Percentiles rank a stretch among this genome's conserved stretches.
Conservation (phyloP, 2,329 filamentous ascomycete genomes). For the Fusarium pseudocircinatum region DNA sequence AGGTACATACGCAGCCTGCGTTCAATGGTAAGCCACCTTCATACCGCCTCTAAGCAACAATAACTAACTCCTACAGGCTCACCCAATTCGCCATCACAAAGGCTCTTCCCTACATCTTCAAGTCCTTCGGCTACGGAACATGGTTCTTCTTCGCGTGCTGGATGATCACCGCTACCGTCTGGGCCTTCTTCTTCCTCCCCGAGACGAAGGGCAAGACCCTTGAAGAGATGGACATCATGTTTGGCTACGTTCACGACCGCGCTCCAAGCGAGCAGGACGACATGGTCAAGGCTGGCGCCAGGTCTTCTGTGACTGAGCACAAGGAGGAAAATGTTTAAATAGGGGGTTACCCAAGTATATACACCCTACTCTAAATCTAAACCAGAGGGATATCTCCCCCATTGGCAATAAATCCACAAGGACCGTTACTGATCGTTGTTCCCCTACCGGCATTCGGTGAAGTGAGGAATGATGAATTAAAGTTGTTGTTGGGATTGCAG, state of each 20-base stretch:
- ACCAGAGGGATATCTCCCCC: background rate
- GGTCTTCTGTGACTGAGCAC: slow-evolving; percentile 32
- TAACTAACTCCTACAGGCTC: slow-evolving; percentile 29
- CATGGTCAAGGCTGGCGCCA: slow-evolving; percentile 24
- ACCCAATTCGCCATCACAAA: slow-evolving; percentile 56
- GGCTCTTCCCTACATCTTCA: slow-evolving; percentile 57
- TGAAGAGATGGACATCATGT: slow-evolving; percentile 60
- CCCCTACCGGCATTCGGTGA: background rate
- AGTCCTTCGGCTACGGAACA: slow-evolving; percentile 57
- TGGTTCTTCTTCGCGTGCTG: slow-evolving; percentile 67
- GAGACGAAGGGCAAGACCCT: slow-evolving; percentile 65
- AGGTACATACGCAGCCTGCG: slow-evolving; percentile 52
- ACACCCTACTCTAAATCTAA: background rate
- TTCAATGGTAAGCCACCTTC: slow-evolving; percentile 46
- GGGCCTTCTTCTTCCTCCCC: slow-evolving; percentile 62
- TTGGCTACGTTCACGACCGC: slow-evolving; percentile 40
- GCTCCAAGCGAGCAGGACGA: slow-evolving; percentile 21
- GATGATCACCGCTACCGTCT: slow-evolving; percentile 59
- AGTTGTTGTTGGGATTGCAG: background rate
- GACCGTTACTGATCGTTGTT: background rate
- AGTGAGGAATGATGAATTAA: background rate
- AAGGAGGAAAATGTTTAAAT: slow-evolving; percentile 31
- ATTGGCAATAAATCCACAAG: background rate
- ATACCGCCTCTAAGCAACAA: fast-evolving
- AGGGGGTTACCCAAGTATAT: background rate